Percentiles rank a stretch among this genome's conserved stretches.
phyloP scores from a whole-genome alignment of 331 rosid genomes.

The Quercus lobata region DNA sequence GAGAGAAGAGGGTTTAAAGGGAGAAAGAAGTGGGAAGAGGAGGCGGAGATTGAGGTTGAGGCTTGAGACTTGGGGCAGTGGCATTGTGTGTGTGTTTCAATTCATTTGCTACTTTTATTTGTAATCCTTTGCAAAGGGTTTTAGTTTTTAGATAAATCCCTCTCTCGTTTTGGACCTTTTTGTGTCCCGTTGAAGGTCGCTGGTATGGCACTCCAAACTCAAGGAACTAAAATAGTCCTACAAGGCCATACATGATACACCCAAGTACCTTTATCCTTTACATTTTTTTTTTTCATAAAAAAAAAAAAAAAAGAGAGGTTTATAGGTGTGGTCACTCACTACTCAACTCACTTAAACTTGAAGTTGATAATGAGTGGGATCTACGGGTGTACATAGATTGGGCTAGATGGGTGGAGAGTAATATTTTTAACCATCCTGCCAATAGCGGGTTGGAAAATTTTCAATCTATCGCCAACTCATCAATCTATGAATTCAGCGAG shows the following conservation, averaged over 20 bases:
- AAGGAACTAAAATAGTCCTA: no score
- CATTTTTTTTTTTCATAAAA: no score
- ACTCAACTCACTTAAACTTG: rapidly evolving
- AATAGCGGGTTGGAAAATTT: no score
- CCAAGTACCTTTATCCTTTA: no score
- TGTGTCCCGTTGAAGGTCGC: neutral
- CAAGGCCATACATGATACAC: no score
- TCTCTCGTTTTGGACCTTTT: neutral
- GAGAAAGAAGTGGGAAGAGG: slow-evolving; percentile 20
- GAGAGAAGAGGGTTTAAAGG: slow-evolving; percentile 19
- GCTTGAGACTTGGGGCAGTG: slow-evolving; percentile 20
- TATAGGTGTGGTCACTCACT: no score
- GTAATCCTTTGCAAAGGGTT: slow-evolving; percentile 2
- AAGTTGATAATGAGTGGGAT: no score
- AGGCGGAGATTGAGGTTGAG: slow-evolving; percentile 33
- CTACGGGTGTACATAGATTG: rapidly evolving
- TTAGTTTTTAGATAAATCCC: slow-evolving; percentile 1
- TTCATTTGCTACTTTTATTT: neutral
- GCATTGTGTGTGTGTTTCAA: slow-evolving; percentile 1
- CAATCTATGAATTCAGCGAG: rapidly evolving
- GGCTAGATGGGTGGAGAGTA: no score
- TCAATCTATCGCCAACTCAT: rapidly evolving
- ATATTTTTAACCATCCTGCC: no score
- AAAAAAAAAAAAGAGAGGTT: no score
- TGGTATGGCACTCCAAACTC: neutral